Conservation (phyloP, 2,329 filamentous ascomycete species). For the Tolypocladium paradoxum region DNA sequence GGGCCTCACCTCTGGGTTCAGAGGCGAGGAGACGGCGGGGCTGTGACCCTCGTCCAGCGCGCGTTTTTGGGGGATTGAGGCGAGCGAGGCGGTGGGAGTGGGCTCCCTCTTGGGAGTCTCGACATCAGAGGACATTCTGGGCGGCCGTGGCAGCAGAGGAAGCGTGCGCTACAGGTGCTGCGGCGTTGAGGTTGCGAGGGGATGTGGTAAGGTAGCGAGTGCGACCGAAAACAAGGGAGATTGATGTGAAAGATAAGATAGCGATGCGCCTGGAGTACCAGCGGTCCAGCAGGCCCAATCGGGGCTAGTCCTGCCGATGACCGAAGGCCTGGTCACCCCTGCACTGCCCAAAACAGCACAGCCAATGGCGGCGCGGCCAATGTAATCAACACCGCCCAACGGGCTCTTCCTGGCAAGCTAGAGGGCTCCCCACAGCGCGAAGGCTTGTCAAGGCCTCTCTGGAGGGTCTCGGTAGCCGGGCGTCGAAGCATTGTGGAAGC, state of each 20-base stretch:
- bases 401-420: constrained; percentile 3
- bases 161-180: not conserved
- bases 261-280: too few species aligned
- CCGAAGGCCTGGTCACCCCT: constrained; percentile 8
- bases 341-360: not conserved
- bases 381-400: constrained; percentile 6
- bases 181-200: not conserved
- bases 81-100: constrained; percentile 27
- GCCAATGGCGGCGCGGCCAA: constrained; percentile 8
- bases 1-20: constrained; percentile 53
- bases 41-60: constrained; percentile 58
- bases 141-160: not conserved
- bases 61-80: constrained; percentile 53
- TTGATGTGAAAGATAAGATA: constrained; percentile 4
- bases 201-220: too few species aligned
- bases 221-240: not conserved
- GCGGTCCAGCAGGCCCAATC: constrained; percentile 3
- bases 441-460: not conserved
- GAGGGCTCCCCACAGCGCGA: not conserved
- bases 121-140: constrained; percentile 24
- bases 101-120: constrained; percentile 29
- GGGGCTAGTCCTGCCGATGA: constrained; percentile 10
- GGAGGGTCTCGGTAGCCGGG: constrained; percentile 2
- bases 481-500: not conserved
- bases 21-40: constrained; percentile 61